Evolutionary conservation across 2,329 filamentous ascomycete genomes (phyloP).

Genomic region (Scedosporium minutisporum): DNA sequence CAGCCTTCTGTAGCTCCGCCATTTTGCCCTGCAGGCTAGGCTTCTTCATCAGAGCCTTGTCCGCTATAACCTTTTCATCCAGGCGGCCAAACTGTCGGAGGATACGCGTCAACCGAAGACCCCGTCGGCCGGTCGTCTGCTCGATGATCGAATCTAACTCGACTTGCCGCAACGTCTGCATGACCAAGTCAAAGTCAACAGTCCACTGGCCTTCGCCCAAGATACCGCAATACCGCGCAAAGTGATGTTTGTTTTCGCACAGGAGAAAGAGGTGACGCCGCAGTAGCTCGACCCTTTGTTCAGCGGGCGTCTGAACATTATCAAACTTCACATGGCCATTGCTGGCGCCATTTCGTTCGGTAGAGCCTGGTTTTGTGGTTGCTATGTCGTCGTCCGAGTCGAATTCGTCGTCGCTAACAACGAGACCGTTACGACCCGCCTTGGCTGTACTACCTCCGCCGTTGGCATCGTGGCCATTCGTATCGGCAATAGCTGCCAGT

Average conservation of each 20-base stretch:
- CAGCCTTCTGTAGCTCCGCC: slow-evolving; percentile 74
- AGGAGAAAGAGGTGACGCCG: slow-evolving; percentile 65
- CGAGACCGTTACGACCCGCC: not conserved
- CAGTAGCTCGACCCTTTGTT: slow-evolving; percentile 36
- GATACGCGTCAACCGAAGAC: slow-evolving; percentile 76
- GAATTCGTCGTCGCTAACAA: slow-evolving; percentile 19
- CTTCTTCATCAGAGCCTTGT: slow-evolving; percentile 73
- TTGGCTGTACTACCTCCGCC: slow-evolving; percentile 7
- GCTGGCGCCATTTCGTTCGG: slow-evolving; percentile 18
- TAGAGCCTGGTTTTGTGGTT: not conserved
- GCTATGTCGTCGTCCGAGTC: slow-evolving; percentile 19
- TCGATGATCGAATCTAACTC: slow-evolving; percentile 78
- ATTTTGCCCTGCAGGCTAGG: slow-evolving; percentile 78
- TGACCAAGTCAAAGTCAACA: slow-evolving; percentile 68
- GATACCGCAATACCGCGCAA: slow-evolving; percentile 57
- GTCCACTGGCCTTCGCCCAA: slow-evolving; percentile 65
- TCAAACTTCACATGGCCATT: slow-evolving; percentile 40
- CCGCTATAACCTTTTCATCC: slow-evolving; percentile 84
- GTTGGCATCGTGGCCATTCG: slow-evolving; percentile 21
- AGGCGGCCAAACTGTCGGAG: slow-evolving; percentile 80
- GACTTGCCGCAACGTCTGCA: slow-evolving; percentile 59
- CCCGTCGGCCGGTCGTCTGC: slow-evolving; percentile 64
- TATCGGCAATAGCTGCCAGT: slow-evolving; percentile 13
- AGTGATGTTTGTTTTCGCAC: slow-evolving; percentile 57
- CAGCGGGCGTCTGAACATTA: slow-evolving; percentile 29